Evolutionary conservation across 345 rosid species (phyloP).

Genomic region (Sisymbrium altissimum): DNA sequence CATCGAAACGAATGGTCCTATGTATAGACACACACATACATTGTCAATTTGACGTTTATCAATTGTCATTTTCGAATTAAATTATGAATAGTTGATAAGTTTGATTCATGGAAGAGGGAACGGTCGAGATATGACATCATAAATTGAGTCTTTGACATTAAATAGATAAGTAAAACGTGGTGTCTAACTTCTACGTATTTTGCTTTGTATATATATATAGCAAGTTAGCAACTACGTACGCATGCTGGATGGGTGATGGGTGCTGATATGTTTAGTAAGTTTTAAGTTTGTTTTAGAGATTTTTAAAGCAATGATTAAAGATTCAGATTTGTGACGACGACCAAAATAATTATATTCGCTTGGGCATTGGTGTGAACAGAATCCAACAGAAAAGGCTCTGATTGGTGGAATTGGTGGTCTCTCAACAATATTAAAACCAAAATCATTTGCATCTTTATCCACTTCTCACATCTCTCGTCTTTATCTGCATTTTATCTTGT

Average conservation of each 20-base stretch:
- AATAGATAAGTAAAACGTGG: background rate
- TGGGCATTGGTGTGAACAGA: conserved; percentile 24
- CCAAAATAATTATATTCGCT: background rate
- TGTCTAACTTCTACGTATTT: background rate
- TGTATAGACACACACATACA: background rate
- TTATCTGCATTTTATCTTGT: conserved; percentile 15
- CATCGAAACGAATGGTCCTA: background rate
- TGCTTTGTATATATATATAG: background rate
- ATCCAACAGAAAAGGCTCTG: conserved; percentile 1
- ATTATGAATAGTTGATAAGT: background rate
- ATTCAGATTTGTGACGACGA: conserved; percentile 20
- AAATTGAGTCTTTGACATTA: background rate
- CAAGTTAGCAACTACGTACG: background rate
- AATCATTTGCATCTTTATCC: conserved; percentile 29
- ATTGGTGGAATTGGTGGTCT: conserved; percentile 32
- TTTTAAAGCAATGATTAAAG: background rate
- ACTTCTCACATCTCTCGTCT: conserved; percentile 23
- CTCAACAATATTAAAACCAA: conserved; percentile 1
- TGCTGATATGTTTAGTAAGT: background rate
- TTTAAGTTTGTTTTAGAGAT: background rate
- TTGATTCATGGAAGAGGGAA: background rate
- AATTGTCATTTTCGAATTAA: background rate
- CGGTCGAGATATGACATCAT: background rate
- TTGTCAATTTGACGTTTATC: background rate
- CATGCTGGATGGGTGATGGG: background rate